These are phyloP conservation scores for Bodo saltans DNA, from an alignment of 78 protist genomes.

Conservation along the genomic window DNA sequence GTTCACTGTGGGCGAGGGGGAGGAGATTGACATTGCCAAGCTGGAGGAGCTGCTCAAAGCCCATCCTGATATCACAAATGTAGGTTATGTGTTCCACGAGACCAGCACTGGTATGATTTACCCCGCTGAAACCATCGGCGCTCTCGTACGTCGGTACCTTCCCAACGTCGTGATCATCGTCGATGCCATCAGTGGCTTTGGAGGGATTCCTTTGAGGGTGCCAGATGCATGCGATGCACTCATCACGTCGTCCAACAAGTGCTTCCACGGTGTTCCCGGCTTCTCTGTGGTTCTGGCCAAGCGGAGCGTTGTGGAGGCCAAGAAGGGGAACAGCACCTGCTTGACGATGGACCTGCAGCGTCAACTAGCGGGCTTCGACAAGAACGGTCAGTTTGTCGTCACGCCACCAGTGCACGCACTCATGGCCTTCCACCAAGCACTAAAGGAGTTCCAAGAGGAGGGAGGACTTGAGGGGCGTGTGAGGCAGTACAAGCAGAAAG, in stretches of 20 bases:
- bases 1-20: constrained; percentile 4
- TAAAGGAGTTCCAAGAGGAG: constrained; percentile 38
- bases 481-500: constrained; percentile 23
- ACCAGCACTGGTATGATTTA: constrained; percentile 51
- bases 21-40: not conserved
- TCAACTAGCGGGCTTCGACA: constrained; percentile 32
- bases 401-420: constrained; percentile 51
- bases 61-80: not conserved
- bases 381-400: constrained; percentile 49
- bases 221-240: constrained; percentile 25
- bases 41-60: not conserved
- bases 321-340: constrained; percentile 25
- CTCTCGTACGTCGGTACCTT: not conserved
- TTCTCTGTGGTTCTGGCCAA: constrained; percentile 26
- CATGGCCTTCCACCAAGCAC: constrained; percentile 37
- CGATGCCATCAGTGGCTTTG: constrained; percentile 52
- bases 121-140: constrained; percentile 35
- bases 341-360: constrained; percentile 36
- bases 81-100: constrained; percentile 45
- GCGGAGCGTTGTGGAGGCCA: not conserved
- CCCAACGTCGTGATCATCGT: constrained; percentile 33
- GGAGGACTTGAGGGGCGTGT: constrained; percentile 40
- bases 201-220: constrained; percentile 12
- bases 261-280: constrained; percentile 57
- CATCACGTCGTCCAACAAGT: constrained; percentile 46